Evolutionary conservation across 495 filamentous ascomycete species (phyloP).

Genomic region (Durotheca rogersii): DNA sequence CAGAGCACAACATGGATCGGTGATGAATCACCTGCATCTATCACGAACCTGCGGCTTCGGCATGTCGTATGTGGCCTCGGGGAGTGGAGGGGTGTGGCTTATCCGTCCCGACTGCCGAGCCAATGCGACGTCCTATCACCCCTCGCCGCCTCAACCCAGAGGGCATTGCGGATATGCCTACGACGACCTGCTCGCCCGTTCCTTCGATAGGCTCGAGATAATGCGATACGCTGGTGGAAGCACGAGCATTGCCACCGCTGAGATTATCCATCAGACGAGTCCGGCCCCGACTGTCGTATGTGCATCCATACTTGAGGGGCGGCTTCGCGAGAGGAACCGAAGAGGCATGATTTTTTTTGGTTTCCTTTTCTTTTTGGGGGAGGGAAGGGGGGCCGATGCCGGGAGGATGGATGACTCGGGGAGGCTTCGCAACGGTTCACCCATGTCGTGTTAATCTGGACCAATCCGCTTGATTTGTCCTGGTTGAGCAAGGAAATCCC

Average conservation of each 20-base stretch:
- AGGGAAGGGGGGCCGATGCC: slow-evolving; percentile 26
- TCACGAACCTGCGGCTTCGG: slow-evolving; percentile 8
- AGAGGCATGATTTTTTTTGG: too few species aligned
- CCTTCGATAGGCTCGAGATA: slow-evolving; percentile 26
- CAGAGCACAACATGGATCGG: slow-evolving; percentile 7
- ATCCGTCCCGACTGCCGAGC: slow-evolving; percentile 8
- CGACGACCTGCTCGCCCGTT: slow-evolving; percentile 6
- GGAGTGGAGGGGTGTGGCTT: slow-evolving; percentile 1
- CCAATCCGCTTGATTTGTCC: slow-evolving; percentile 29
- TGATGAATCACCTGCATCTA: slow-evolving; percentile 4
- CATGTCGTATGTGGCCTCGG: neutral
- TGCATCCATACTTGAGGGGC: too few species aligned
- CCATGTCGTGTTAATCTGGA: slow-evolving; percentile 17
- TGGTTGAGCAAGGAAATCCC: slow-evolving; percentile 9
- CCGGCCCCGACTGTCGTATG: neutral
- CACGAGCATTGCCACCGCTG: slow-evolving; percentile 9
- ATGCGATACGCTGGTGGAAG: slow-evolving; percentile 6
- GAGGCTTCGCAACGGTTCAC: slow-evolving; percentile 3
- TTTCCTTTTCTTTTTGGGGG: too few species aligned
- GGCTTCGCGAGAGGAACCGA: too few species aligned
- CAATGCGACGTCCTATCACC: neutral
- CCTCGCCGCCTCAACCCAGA: too few species aligned
- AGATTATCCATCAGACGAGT: neutral
- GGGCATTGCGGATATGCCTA: too few species aligned
- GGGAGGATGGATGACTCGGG: slow-evolving; percentile 14